Base-by-base conservation (phyloP, 495 filamentous ascomycete genomes). In the Ascodesmis nigricans region DNA sequence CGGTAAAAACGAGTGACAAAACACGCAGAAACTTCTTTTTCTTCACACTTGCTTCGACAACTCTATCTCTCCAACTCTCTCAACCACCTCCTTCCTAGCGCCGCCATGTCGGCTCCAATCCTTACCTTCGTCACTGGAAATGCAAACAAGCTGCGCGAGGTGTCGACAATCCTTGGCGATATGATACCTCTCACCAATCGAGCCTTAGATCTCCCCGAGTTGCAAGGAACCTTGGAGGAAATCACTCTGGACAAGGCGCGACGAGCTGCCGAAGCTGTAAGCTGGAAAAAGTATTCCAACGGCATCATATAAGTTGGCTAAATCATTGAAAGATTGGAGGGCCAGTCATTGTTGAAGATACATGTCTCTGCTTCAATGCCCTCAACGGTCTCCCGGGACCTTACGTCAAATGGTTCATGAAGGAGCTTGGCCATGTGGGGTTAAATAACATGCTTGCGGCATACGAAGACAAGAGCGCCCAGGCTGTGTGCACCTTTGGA, bases 41-140 rank as follows among this genome's bases (percentile, higher is more conserved):
- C n/a, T n/a, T n/a, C n/a, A n/a, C n/a, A n/a, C n/a, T n/a, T n/a
- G n/a, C n/a, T n/a, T n/a, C n/a, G n/a, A n/a, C n/a, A n/a, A n/a
- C n/a, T n/a, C n/a, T n/a, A n/a, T n/a, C n/a, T n/a, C n/a, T n/a
- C n/a, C n/a, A n/a, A n/a, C n/a, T n/a, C n/a, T n/a, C n/a, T n/a
- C n/a, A n/a, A n/a, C n/a, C n/a, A n/a, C n/a, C n/a, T n/a, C n/a
- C n/a, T n/a, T n/a, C n/a, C n/a, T n/a, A n/a, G n/a, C n/a, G n/a
- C n/a, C n/a, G n/a, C n/a, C n/a, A n/a, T n/a, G n/a, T n/a, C n/a
- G n/a, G n/a, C n/a, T n/a, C n/a, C n/a, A n/a, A n/a, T n/a, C 19
- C 56, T 97, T 22, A 79, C 91, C 61, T 97, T 97, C 62, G 91
- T 97, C 47, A 97, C 90, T 2, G 76, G 84, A 44, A 97, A 97